Evolutionary conservation across 768 basidiomycete genomes (phyloP).

Genomic region (Macrocybe gigantea): DNA sequence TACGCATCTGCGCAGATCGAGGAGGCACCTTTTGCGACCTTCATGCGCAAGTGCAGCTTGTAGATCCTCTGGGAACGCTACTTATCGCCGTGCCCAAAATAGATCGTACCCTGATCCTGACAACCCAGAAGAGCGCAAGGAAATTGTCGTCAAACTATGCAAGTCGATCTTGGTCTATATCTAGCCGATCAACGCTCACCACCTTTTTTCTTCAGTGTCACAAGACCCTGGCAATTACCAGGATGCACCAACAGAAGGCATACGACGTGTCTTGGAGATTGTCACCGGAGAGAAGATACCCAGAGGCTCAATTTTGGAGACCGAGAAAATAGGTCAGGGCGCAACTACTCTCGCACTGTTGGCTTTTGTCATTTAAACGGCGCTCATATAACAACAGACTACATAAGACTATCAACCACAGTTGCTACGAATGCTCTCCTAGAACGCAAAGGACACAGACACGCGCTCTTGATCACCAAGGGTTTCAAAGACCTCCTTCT

Average conservation of each 20-base stretch:
- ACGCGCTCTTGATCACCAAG: constrained; percentile 85
- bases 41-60: constrained; percentile 53
- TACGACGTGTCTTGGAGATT: constrained; percentile 77
- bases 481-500: constrained; percentile 89
- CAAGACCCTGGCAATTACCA: constrained; percentile 83
- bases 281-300: constrained; percentile 65
- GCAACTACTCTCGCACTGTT: neutral
- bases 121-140: constrained; percentile 53
- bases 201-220: constrained; percentile 49
- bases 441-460: constrained; percentile 90
- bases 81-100: constrained; percentile 1
- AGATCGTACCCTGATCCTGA: constrained; percentile 76
- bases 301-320: constrained; percentile 61
- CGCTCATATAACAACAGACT: constrained; percentile 45
- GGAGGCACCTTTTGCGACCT: constrained; percentile 94
- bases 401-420: constrained; percentile 88
- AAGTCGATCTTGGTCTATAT: constrained; percentile 20
- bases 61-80: neutral
- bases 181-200: neutral
- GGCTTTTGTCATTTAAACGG: constrained; percentile 1
- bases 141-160: constrained; percentile 89
- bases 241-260: constrained; percentile 94
- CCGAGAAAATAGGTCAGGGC: constrained; percentile 71
- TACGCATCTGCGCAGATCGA: constrained; percentile 82
- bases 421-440: constrained; percentile 95